These are phyloP conservation scores for Colletotrichum euphorbiae DNA, from an alignment of 2,329 filamentous ascomycete genomes.

Conservation along the genomic window DNA sequence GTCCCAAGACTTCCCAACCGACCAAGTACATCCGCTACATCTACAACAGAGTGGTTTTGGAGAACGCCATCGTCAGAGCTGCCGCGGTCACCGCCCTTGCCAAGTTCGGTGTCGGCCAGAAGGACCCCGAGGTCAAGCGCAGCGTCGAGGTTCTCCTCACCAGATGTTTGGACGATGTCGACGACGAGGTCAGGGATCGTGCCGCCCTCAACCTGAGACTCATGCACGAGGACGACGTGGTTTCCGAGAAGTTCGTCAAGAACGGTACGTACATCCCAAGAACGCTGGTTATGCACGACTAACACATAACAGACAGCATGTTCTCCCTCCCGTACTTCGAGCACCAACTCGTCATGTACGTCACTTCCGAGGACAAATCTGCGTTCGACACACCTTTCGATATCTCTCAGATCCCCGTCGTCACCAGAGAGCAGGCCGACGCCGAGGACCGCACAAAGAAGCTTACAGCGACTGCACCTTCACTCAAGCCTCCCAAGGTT, in stretches of 20 bases:
- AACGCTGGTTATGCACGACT: background rate
- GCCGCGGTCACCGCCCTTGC: conserved; percentile 95
- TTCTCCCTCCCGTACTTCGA: conserved; percentile 95
- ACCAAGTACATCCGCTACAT: conserved; percentile 99
- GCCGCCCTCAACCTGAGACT: conserved; percentile 91
- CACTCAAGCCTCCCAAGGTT: conserved; percentile 90
- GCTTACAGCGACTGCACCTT: conserved; percentile 90
- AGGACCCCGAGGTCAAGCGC: conserved; percentile 95
- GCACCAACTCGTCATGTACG: conserved; percentile 97
- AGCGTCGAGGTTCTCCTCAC: conserved; percentile 94
- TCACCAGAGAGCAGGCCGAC: conserved; percentile 94
- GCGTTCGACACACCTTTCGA: conserved; percentile 91
- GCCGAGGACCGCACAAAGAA: conserved; percentile 98
- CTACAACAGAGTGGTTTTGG: conserved; percentile 96
- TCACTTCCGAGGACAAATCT: conserved; percentile 89
- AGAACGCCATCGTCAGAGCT: conserved; percentile 95
- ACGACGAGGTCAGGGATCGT: conserved; percentile 97
- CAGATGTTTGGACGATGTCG: conserved; percentile 93
- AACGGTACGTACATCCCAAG: conserved; percentile 73
- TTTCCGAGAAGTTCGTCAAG: conserved; percentile 89
- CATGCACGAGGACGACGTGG: conserved; percentile 91
- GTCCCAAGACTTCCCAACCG: conserved; percentile 92
- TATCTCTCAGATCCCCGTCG: conserved; percentile 88
- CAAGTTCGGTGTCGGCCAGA: conserved; percentile 97
- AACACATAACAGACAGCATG: conserved; percentile 78